Conservation (phyloP, 306 rosid genomes). For the Prunus davidiana region DNA sequence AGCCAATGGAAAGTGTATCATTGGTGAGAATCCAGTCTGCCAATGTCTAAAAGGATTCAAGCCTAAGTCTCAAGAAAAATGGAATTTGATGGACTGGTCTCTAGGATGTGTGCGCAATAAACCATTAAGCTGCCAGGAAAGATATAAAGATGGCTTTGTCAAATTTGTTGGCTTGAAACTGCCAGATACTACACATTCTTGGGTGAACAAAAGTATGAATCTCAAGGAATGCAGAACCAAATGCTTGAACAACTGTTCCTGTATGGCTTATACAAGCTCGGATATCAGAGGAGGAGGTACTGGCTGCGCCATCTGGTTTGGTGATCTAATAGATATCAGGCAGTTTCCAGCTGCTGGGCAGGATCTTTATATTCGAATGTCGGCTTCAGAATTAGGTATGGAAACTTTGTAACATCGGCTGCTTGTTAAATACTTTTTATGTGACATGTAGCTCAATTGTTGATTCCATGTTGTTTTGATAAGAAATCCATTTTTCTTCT, state of each 20-base stretch:
- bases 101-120: no score
- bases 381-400: constrained; percentile 27
- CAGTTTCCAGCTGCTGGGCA: constrained; percentile 16
- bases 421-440: not conserved
- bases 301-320: constrained; percentile 19
- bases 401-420: not conserved
- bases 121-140: no score
- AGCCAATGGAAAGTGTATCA: constrained; percentile 33
- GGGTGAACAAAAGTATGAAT: constrained; percentile 39
- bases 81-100: no score
- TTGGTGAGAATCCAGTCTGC: constrained; percentile 37
- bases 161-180: no score
- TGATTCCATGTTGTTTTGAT: not conserved
- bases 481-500: not conserved
- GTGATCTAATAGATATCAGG: constrained; percentile 43
- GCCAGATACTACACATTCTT: constrained; percentile 26
- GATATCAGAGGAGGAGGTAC: constrained; percentile 54
- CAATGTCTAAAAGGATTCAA: constrained; percentile 43
- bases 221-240: constrained; percentile 36
- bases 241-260: constrained; percentile 54
- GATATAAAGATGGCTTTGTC: no score
- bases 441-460: constrained; percentile 43
- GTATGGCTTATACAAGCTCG: constrained; percentile 45
- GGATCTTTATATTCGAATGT: constrained; percentile 37
- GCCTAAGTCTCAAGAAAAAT: constrained; percentile 26